phyloP scores from a whole-genome alignment of 768 basidiomycete species.

The Amanita polypyramis region DNA sequence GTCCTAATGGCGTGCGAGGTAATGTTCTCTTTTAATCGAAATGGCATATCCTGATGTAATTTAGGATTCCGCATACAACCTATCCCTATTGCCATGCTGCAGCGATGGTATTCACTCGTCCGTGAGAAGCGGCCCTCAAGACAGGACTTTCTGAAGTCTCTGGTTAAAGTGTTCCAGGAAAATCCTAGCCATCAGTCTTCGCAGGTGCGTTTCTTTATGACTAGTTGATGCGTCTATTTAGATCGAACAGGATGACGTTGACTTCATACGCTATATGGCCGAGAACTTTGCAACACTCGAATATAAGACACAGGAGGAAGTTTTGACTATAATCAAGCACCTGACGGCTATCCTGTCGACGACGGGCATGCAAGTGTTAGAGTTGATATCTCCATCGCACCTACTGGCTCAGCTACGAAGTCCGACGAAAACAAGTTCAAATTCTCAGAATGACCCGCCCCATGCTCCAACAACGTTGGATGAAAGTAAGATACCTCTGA shows the following conservation, averaged over 20 bases:
- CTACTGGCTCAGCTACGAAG: slow-evolving; percentile 49
- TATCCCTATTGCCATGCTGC: slow-evolving; percentile 63
- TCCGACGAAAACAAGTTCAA: slow-evolving; percentile 10
- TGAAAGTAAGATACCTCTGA: slow-evolving; percentile 20
- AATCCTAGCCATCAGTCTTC: slow-evolving; percentile 41
- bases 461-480: background rate
- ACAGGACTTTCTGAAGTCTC: slow-evolving; percentile 78
- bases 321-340: slow-evolving; percentile 72
- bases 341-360: slow-evolving; percentile 70
- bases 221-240: background rate
- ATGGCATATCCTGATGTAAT: background rate
- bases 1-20: slow-evolving; percentile 44
- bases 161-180: slow-evolving; percentile 80
- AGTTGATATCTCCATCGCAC: slow-evolving; percentile 60
- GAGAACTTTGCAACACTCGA: slow-evolving; percentile 91
- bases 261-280: slow-evolving; percentile 85
- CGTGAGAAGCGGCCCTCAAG: slow-evolving; percentile 82
- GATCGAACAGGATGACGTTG: slow-evolving; percentile 57
- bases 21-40: background rate
- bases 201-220: slow-evolving; percentile 30
- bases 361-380: slow-evolving; percentile 74
- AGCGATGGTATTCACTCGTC: slow-evolving; percentile 85
- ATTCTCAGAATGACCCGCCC: slow-evolving; percentile 1
- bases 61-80: slow-evolving; percentile 59
- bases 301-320: slow-evolving; percentile 93